Evolutionary conservation across 129 eudicot genomes (phyloP), one percentile per base, ranked within the genome.

Genomic region (Silybum marianum): DNA sequence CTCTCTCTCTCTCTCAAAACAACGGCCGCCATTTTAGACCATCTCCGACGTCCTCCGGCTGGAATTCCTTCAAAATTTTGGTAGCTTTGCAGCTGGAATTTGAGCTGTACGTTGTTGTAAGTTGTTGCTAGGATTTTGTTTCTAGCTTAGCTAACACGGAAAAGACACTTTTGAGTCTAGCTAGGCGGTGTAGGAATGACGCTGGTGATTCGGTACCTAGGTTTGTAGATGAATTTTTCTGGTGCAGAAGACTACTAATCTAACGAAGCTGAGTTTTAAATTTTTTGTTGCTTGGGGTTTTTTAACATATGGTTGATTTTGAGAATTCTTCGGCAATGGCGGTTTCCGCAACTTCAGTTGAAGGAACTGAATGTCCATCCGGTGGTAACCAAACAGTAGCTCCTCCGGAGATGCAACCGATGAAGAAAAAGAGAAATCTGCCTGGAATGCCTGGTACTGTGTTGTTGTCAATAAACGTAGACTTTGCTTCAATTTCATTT

Each of bases 371-470:
- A 32, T 82, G 83, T 22, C 75, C 84, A 6, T 73, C 88, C 9
- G 73, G 80, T 22, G 85, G 82, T 25, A 80, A 85, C 54, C 84
- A 76, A 73, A 22, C 82, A 0, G 78, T 23, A 73, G 71, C 87
- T 32, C 76, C 63, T 16, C 65, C 71, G 39, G 85, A 34, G 67
- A 40, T n/a, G 21, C 86, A 83, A 30, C 86, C 88, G 48, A 44
- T 86, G 14, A 91, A 89, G 88, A 89, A 81, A 23, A 89, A 85
- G 84, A 82, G 97, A 24, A 91, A 78, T 75, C 97, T 89, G 0
- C 93, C 97, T 42, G 97, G 97, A 83, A 91, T 89, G 93, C 97
- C 97, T 36, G 97, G 97, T 91, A 87, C 9, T 42, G 97, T 91
- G 85, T 9, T 62, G 0, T 22, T 19, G 7, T 9, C n/a, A n/a